Conservation (phyloP, 2,329 filamentous ascomycete genomes). For the Ceratocystis cubensis region DNA sequence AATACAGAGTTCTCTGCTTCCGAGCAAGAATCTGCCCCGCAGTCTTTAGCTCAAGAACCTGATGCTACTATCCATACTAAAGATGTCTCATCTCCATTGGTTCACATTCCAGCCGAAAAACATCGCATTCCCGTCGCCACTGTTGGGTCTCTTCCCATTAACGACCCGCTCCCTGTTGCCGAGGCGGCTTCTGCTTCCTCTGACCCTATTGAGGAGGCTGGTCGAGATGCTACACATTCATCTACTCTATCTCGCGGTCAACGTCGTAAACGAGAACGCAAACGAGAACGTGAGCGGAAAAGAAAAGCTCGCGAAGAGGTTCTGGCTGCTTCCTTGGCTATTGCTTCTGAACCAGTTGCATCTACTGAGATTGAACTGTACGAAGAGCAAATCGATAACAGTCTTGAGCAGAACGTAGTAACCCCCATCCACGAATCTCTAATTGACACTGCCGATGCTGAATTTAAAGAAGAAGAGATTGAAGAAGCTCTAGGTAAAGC, state of each 20-base stretch:
- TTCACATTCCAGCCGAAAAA: not conserved
- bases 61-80: not conserved
- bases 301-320: not conserved
- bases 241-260: not conserved
- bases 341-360: not conserved
- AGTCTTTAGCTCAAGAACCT: not conserved
- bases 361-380: not conserved
- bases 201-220: not conserved
- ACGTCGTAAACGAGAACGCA: not conserved
- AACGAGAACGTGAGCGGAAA: slow-evolving; percentile 1
- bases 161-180: not conserved
- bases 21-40: not conserved
- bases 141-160: not conserved
- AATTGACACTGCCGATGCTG: not conserved
- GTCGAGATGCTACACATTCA: not conserved
- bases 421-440: not conserved
- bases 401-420: not conserved
- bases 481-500: too few relatives aligned
- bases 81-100: not conserved
- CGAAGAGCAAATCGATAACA: not conserved
- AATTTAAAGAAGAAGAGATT: not conserved
- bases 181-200: not conserved
- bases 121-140: not conserved
- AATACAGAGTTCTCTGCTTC: not conserved
- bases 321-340: not conserved